Percentiles rank a stretch among this genome's conserved stretches.
phyloP scores from a whole-genome alignment of 2,329 filamentous ascomycete species.

The Salinomyces thailandicus region DNA sequence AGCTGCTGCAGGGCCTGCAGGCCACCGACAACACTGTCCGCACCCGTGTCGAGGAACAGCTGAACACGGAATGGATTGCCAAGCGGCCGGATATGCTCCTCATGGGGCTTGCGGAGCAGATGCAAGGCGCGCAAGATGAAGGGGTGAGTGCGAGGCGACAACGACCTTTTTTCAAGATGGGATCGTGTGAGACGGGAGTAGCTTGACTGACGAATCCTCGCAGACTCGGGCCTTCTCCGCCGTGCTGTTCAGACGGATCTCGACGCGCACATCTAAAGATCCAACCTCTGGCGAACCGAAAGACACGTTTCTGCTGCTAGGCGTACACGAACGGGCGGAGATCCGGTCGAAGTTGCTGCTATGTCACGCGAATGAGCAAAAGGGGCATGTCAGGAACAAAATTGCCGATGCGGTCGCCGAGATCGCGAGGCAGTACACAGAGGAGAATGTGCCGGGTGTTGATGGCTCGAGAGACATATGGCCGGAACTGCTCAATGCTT shows the following conservation, averaged over 20 bases:
- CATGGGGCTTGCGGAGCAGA: conserved; percentile 90
- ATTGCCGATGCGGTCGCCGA: conserved; percentile 96
- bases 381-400: conserved; percentile 75
- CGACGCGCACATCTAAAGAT: conserved; percentile 76
- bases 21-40: conserved; percentile 80
- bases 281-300: conserved; percentile 55
- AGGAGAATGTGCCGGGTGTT: conserved; percentile 42
- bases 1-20: conserved; percentile 80
- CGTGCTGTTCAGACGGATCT: conserved; percentile 87
- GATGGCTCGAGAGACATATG: conserved; percentile 49
- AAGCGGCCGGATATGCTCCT: conserved; percentile 75
- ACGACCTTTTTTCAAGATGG: too few relatives aligned
- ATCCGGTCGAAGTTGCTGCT: conserved; percentile 80
- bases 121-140: conserved; percentile 64
- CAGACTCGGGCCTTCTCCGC: conserved; percentile 78
- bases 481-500: conserved; percentile 74
- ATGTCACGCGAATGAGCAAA: conserved; percentile 60
- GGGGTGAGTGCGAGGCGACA: conserved; percentile 54
- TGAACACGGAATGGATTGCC: conserved; percentile 81
- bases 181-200: not conserved
- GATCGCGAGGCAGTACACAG: conserved; percentile 86
- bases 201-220: too few relatives aligned
- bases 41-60: conserved; percentile 76
- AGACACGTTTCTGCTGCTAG: conserved; percentile 78
- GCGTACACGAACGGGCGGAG: conserved; percentile 59